phyloP scores from a whole-genome alignment of 169 alveolate genomes.

The Cyclospora cayetanensis region DNA sequence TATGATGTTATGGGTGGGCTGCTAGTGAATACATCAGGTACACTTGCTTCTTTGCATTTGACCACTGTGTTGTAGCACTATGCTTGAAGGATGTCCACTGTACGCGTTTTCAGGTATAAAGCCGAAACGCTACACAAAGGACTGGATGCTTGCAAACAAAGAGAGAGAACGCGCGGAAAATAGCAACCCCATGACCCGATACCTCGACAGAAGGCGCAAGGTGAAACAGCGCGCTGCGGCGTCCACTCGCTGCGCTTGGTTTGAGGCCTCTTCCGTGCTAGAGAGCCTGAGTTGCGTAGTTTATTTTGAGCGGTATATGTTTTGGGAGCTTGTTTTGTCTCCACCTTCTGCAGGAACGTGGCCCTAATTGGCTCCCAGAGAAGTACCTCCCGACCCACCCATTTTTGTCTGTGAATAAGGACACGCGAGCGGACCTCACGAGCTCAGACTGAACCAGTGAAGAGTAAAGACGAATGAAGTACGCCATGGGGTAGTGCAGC shows the following conservation, averaged over 20 bases:
- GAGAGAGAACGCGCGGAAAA: constrained; percentile 91
- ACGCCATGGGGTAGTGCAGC: too few species aligned
- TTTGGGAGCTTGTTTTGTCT: not conserved
- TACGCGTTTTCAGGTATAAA: constrained; percentile 78
- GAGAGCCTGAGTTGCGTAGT: not conserved
- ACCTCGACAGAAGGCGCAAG: constrained; percentile 85
- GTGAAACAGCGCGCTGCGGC: constrained; percentile 61
- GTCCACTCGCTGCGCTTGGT: not conserved
- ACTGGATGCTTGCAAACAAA: constrained; percentile 89
- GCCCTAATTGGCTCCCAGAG: constrained; percentile 87
- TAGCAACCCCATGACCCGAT: constrained; percentile 88
- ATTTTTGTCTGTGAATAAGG: constrained; percentile 69
- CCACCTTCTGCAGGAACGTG: constrained; percentile 84
- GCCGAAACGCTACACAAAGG: constrained; percentile 89
- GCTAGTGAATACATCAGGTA: not conserved
- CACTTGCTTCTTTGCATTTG: not conserved
- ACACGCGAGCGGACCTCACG: not conserved
- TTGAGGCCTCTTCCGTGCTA: too few species aligned
- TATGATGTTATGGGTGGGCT: not conserved
- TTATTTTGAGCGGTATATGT: not conserved
- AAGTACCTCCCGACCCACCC: constrained; percentile 88
- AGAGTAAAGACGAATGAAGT: too few species aligned
- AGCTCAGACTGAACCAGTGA: not conserved
- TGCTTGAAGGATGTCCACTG: not conserved
- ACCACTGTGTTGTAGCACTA: not conserved